Evolutionary conservation across 495 filamentous ascomycete genomes (phyloP), one percentile per base, ranked within the genome.

Genomic region (Apiosordaria backusii): DNA sequence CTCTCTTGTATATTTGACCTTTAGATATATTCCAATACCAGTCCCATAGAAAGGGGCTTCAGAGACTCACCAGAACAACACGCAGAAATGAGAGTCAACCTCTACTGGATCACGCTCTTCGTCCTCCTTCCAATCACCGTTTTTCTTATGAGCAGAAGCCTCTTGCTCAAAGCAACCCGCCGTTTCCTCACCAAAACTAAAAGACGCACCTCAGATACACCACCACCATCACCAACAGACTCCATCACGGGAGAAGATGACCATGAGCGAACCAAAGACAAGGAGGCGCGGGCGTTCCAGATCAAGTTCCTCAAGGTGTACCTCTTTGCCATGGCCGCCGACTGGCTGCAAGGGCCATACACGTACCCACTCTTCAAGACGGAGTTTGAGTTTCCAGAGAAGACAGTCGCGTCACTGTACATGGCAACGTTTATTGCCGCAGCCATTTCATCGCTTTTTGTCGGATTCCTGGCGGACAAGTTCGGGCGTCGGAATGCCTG

Each of bases 261-360:
- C 35, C 13, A 19, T 23, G 52, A 55, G 22, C n/a, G n/a, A 23
- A 22, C 10, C 52, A 55, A 55, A 23, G 52, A 55, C 18, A 19
- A 55, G n/a, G 52, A 55, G n/a, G 52, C 52, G 22, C 52, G 52
- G n/a, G 52, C 52, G n/a, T 55, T 55, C 22, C 52, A 55, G 52
- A 55, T 55, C 52, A 55, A 55, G 22, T 55, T 55, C n/a, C 52
- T 55, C 52, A 55, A 55, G 52, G 52, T 55, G 13, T 55, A 55
- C 18, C 52, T 55, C 4, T 55, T 55, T 6, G 52, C 52, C 52
- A 55, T 55, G 52, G 52, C 52, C 7, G 52, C 52, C 4, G 52
- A 55, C 52, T 55, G 52, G 52, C n/a, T 55, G n/a, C 52, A 55
- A n/a, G 52, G 52, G 52, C 52, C 52, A 13, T 55, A 55, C 52